These are phyloP conservation scores for Diplodia intermedia DNA, from an alignment of 2,329 filamentous ascomycete species.

Conservation along the genomic window DNA sequence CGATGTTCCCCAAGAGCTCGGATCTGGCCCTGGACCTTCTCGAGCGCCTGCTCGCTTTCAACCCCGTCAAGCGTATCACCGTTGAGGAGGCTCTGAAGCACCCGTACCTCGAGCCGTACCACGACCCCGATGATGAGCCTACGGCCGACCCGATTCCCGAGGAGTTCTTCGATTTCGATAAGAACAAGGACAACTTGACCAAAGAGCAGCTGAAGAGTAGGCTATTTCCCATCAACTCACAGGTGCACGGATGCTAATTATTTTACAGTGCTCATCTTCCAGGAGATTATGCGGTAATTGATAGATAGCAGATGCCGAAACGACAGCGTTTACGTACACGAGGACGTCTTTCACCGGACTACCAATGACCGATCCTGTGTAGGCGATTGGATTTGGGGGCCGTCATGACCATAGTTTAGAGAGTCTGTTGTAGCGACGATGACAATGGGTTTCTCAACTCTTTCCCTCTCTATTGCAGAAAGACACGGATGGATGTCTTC, in stretches of 20 bases:
- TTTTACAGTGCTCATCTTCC: slow-evolving; percentile 78
- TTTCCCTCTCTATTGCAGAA: slow-evolving; percentile 3
- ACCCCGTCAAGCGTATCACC: slow-evolving; percentile 97
- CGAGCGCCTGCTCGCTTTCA: slow-evolving; percentile 96
- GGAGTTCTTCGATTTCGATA: slow-evolving; percentile 99
- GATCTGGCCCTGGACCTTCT: slow-evolving; percentile 91
- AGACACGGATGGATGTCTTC: slow-evolving; percentile 15
- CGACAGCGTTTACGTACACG: slow-evolving; percentile 23
- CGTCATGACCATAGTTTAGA: slow-evolving; percentile 23
- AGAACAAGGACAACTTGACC: slow-evolving; percentile 98
- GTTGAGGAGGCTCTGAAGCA: slow-evolving; percentile 97
- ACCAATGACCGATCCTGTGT: slow-evolving; percentile 11
- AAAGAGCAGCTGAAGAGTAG: slow-evolving; percentile 96
- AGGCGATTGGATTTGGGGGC: slow-evolving; percentile 15
- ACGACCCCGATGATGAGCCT: slow-evolving; percentile 97
- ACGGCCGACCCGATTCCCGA: slow-evolving; percentile 96
- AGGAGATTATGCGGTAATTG: slow-evolving; percentile 85
- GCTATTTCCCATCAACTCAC: slow-evolving; percentile 37
- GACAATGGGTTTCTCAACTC: slow-evolving; percentile 18
- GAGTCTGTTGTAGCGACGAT: slow-evolving; percentile 3
- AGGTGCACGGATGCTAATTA: slow-evolving; percentile 36
- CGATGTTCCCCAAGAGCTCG: slow-evolving; percentile 99
- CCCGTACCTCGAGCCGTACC: slow-evolving; percentile 97
- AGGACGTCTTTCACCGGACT: slow-evolving; percentile 20
- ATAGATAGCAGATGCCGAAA: slow-evolving; percentile 7